Evolutionary conservation across 1,284 basidiomycete genomes (phyloP).

Genomic region (Tylopilus orsonianus): DNA sequence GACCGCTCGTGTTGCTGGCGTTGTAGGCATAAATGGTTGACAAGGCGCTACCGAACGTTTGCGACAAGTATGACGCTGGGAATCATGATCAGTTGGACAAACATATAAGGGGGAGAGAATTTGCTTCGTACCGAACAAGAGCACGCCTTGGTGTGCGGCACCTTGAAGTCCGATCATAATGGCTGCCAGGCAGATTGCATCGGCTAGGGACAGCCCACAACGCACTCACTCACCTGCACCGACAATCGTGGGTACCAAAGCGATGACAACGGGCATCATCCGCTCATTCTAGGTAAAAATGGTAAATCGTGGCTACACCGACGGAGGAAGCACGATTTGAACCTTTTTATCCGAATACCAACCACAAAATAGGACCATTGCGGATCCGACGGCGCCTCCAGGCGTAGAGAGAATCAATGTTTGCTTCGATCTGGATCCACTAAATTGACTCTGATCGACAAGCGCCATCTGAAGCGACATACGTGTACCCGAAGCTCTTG

Average conservation of each 20-base stretch:
- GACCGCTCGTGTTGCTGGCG: slow-evolving; percentile 63
- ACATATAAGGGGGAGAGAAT: not conserved
- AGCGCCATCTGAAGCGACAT: slow-evolving; percentile 21
- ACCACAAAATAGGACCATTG: slow-evolving; percentile 53
- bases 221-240: slow-evolving; percentile 43
- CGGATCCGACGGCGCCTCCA: slow-evolving; percentile 50
- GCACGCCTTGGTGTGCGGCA: slow-evolving; percentile 48
- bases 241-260: slow-evolving; percentile 61
- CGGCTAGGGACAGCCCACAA: not conserved
- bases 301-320: not conserved
- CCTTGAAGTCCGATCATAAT: slow-evolving; percentile 60
- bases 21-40: slow-evolving; percentile 67
- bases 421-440: slow-evolving; percentile 49
- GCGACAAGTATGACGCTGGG: slow-evolving; percentile 54
- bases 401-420: slow-evolving; percentile 64
- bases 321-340: not conserved
- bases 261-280: slow-evolving; percentile 63
- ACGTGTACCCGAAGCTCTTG: slow-evolving; percentile 68
- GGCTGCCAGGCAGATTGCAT: slow-evolving; percentile 30
- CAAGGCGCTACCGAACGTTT: slow-evolving; percentile 59
- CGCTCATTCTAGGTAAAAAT: slow-evolving; percentile 46
- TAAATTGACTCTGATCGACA: not conserved
- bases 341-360: slow-evolving; percentile 68
- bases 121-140: slow-evolving; percentile 52
- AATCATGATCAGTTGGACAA: not conserved